Evolutionary conservation across 306 rosid species (phyloP).

Genomic region (Cicer yamashitae): DNA sequence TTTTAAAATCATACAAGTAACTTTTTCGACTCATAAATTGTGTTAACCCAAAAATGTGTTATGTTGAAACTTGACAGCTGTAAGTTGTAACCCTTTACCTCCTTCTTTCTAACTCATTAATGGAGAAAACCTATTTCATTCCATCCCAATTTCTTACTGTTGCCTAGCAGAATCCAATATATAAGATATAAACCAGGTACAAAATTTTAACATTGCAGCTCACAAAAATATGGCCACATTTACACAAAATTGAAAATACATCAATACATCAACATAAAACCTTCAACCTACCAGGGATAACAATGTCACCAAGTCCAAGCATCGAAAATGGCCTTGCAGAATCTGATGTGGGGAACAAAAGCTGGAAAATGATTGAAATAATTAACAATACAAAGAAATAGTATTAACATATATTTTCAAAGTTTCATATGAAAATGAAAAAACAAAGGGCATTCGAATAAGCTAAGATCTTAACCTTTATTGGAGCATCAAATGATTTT

Average conservation of each 20-base stretch:
- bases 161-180: no score
- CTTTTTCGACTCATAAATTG: no score
- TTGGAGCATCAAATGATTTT: slow-evolving; percentile 91
- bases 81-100: no score
- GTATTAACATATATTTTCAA: background rate
- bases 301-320: slow-evolving; percentile 99
- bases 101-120: no score
- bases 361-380: slow-evolving; percentile 58
- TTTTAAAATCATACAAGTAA: no score
- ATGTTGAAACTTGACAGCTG: no score
- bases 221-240: background rate
- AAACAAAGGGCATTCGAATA: slow-evolving; percentile 30
- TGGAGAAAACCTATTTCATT: no score
- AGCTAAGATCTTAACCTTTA: slow-evolving; percentile 64
- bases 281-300: slow-evolving; percentile 84
- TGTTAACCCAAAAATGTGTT: no score
- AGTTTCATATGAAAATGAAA: slow-evolving; percentile 30
- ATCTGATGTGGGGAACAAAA: slow-evolving; percentile 93
- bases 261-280: background rate
- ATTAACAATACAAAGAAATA: slow-evolving; percentile 34
- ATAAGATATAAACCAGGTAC: background rate
- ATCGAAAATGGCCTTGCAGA: slow-evolving; percentile 86
- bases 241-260: background rate
- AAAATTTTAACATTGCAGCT: background rate
- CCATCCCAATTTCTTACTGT: no score